A percentile compares a stretch with the other conserved stretches of the same genome.
phyloP scores from a whole-genome alignment of 306 rosid species.

The Prunus salicina region DNA sequence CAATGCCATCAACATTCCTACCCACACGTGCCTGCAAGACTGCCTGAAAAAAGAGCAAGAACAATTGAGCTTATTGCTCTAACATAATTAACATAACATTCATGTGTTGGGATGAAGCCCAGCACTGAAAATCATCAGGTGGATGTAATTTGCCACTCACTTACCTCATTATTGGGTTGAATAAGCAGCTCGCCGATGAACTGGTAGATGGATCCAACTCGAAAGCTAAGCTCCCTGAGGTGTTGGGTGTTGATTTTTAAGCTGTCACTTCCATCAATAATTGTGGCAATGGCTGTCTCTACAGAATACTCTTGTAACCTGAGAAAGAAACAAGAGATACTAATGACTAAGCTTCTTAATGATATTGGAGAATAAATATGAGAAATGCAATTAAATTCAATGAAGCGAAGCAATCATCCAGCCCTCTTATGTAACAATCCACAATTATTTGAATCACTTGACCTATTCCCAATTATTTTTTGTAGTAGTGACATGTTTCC shows the following conservation, averaged over 20 bases:
- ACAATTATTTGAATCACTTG: conserved; percentile 7
- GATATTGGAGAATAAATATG: background rate
- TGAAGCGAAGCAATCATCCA: conserved; percentile 20
- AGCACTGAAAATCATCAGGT: background rate
- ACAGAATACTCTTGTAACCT: conserved; percentile 61
- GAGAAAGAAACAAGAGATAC: conserved; percentile 6
- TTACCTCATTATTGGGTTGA: conserved; percentile 65
- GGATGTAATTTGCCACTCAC: conserved; percentile 3
- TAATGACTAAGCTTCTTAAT: background rate
- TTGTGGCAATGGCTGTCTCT: conserved; percentile 58
- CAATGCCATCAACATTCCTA: conserved; percentile 88
- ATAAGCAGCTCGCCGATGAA: conserved; percentile 79
- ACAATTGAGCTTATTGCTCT: conserved; percentile 20
- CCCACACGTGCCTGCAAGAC: conserved; percentile 75
- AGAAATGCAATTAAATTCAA: background rate
- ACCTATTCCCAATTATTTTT: conserved; percentile 11
- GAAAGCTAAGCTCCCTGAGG: conserved; percentile 58
- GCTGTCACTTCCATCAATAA: conserved; percentile 51
- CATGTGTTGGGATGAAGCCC: conserved; percentile 8
- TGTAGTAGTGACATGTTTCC: conserved; percentile 12
- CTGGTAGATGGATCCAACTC: conserved; percentile 71
- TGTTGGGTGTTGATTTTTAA: conserved; percentile 53
- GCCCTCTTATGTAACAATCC: background rate
- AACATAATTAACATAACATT: conserved; percentile 31
- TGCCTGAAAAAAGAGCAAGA: conserved; percentile 48